These are phyloP conservation scores for Rhodotorula glutinis DNA, from an alignment of 1,284 basidiomycete species.

Conservation along the genomic window DNA sequence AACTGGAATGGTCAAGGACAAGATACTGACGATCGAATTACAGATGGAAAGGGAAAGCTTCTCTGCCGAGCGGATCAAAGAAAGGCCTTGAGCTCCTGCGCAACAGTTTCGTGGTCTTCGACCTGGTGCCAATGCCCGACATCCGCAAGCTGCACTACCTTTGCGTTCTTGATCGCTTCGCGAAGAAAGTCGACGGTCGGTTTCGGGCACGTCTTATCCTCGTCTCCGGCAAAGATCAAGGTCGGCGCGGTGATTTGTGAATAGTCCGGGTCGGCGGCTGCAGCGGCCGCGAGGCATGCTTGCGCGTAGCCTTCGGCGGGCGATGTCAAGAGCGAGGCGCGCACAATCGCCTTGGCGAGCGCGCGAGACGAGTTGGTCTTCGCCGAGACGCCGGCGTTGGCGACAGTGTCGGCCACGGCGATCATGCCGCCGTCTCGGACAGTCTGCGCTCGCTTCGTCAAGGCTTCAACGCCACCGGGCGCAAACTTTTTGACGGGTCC, in stretches of 20 bases:
- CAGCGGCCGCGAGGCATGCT: constrained; percentile 32
- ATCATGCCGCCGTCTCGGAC: constrained; percentile 25
- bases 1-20: neutral
- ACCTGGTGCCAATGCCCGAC: constrained; percentile 40
- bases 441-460: constrained; percentile 26
- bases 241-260: constrained; percentile 19
- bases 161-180: neutral
- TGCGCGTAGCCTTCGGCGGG: constrained; percentile 23
- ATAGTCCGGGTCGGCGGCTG: constrained; percentile 33
- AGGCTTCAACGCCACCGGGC: constrained; percentile 7
- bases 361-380: constrained; percentile 17
- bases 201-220: constrained; percentile 19
- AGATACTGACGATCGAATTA: neutral
- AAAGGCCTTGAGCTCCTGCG: constrained; percentile 5
- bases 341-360: constrained; percentile 26
- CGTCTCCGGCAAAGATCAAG: constrained; percentile 28
- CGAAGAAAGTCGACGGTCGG: constrained; percentile 30
- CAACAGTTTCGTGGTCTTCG: constrained; percentile 10
- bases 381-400: constrained; percentile 28
- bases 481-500: constrained; percentile 31
- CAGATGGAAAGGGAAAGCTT: neutral
- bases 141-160: constrained; percentile 13
- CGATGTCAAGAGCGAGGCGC: constrained; percentile 29
- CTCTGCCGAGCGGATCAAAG: neutral
- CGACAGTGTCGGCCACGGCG: constrained; percentile 24